Evolutionary conservation across 805 yeast species (phyloP), one percentile per base, ranked within the genome.

Genomic region (Yarrowia divulgata): DNA sequence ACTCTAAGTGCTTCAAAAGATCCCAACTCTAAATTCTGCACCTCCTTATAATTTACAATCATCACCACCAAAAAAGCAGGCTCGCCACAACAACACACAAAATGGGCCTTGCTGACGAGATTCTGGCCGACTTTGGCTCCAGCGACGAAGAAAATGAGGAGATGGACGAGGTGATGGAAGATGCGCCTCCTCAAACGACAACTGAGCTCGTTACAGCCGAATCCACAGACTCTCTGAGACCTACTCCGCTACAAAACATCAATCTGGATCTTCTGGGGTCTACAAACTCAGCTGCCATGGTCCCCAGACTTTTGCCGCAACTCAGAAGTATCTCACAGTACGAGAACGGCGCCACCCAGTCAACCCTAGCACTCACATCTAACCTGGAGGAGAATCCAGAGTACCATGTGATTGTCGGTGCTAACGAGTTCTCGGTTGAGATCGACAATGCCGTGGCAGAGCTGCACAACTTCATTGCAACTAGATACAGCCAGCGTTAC

Each of bases 401-500:
- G 72, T 82, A 83, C 72, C 76, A 79, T n/a, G 83, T 89, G 37
- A 77, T 90, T 12, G 79, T 85, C 6, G 77, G 77, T 14, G 83
- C 88, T 8, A 90, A 89, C 76, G 85, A 82, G 52, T 73, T 85
- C n/a, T 79, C 88, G 0, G 82, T 83, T 12, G 83, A 85, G 8
- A 81, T 90, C 2, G 82, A 83, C 57, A 79, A 80, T 14, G 94
- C 90, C 71, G 85, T 89, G 5, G 72, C 77, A 0, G 70, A 80
- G 2, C 74, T 89, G 10, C 85, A 85, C 70, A 76, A 81, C 7
- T 84, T 84, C 66, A 78, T 89, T 45, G 84, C 82, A 60, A 75
- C 82, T 0, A 81, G 82, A 34, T 93, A 91, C 74, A 78, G 81
- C 10, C 81, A 84, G 3, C 84, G 88, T 18, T 92, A 91, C 78